Evolutionary conservation across 352 stramenopile genomes (phyloP).

Genomic region (Phytophthora pini): DNA sequence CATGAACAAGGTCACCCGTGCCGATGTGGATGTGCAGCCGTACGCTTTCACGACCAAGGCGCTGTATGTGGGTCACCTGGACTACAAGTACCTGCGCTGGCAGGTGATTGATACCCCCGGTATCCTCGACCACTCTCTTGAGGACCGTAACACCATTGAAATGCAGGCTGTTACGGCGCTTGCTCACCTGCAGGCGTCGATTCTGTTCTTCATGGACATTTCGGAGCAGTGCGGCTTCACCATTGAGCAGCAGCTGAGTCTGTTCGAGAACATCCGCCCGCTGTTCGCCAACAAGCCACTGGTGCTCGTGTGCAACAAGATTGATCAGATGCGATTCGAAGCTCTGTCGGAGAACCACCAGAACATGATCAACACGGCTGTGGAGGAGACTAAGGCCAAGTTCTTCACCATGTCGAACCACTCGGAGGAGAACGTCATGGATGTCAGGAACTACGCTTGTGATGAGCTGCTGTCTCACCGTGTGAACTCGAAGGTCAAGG

Average conservation of each 20-base stretch:
- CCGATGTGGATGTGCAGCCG: slow-evolving; percentile 99
- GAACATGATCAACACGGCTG: slow-evolving; percentile 80
- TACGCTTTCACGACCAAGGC: slow-evolving; percentile 99
- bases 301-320: slow-evolving; percentile 99
- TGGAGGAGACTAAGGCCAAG: slow-evolving; percentile 84
- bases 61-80: slow-evolving; percentile 99
- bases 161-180: slow-evolving; percentile 99
- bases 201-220: slow-evolving; percentile 99
- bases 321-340: slow-evolving; percentile 96
- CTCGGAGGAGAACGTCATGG: slow-evolving; percentile 96
- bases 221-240: slow-evolving; percentile 99
- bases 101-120: slow-evolving; percentile 99
- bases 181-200: slow-evolving; percentile 98
- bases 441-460: slow-evolving; percentile 95
- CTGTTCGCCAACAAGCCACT: slow-evolving; percentile 99
- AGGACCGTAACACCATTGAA: slow-evolving; percentile 99
- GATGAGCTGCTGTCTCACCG: slow-evolving; percentile 95
- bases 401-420: slow-evolving; percentile 99
- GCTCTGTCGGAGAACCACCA: slow-evolving; percentile 82
- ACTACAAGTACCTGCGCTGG: slow-evolving; percentile 99
- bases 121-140: slow-evolving; percentile 99
- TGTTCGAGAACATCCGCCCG: slow-evolving; percentile 98
- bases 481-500: slow-evolving; percentile 94
- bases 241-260: slow-evolving; percentile 97
- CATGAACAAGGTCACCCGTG: slow-evolving; percentile 99